phyloP scores from a whole-genome alignment of 176 grass and related monocot species.

The Saccharum spontaneum region DNA sequence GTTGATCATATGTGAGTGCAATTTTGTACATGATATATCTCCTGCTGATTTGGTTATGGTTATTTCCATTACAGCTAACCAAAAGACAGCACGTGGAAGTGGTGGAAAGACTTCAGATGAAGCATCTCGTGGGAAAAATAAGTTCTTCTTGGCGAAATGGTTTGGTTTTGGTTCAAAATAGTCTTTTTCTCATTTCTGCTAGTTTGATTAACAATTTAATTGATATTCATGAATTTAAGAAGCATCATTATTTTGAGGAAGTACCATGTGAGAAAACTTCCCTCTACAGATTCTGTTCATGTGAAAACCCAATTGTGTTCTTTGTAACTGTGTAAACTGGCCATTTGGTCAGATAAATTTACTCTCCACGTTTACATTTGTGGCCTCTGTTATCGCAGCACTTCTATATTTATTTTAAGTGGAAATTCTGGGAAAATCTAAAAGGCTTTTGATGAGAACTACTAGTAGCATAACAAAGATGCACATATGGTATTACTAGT shows the following conservation, averaged over 20 bases:
- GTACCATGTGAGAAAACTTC: neutral
- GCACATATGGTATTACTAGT: neutral
- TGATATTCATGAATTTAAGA: neutral
- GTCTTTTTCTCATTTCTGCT: neutral
- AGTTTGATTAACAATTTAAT: conserved; percentile 11
- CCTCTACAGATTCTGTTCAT: neutral
- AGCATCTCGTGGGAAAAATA: conserved; percentile 51
- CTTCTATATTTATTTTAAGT: neutral
- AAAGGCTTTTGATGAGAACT: neutral
- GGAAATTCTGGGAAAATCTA: neutral
- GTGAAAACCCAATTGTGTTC: conserved; percentile 8
- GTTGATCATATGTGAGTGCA: neutral
- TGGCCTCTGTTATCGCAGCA: neutral
- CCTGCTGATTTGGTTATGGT: conserved; percentile 19
- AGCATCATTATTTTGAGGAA: conserved; percentile 1
- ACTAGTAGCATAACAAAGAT: conserved; percentile 6
- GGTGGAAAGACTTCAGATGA: conserved; percentile 44
- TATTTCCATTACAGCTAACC: conserved; percentile 41
- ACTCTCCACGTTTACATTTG: conserved; percentile 30
- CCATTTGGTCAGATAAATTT: conserved; percentile 34
- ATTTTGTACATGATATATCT: neutral
- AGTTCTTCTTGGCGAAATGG: conserved; percentile 57
- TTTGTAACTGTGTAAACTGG: conserved; percentile 6
- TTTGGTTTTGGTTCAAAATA: conserved; percentile 74
- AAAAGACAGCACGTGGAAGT: conserved; percentile 18